phyloP scores from a whole-genome alignment of 2,329 filamentous ascomycete species.

The Tympanopsis confertula region DNA sequence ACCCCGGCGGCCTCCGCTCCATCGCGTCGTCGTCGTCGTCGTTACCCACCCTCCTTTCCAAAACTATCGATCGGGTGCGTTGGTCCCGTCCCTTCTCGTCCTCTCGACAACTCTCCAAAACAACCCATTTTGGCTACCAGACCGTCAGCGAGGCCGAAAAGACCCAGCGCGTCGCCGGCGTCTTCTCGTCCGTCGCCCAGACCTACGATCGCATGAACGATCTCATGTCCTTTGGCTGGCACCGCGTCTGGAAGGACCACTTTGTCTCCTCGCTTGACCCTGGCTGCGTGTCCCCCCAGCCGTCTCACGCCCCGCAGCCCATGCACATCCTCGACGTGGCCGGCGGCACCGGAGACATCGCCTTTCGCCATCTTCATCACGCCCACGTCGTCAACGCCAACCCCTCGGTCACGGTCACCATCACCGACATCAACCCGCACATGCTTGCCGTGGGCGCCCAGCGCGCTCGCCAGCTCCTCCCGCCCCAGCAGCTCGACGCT shows the following conservation, averaged over 20 bases:
- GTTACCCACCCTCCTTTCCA: too few species aligned
- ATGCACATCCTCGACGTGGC: slow-evolving; percentile 87
- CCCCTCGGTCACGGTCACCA: slow-evolving; percentile 69
- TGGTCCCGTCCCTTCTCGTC: slow-evolving; percentile 8
- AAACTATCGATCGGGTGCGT: too few species aligned
- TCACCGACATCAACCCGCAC: slow-evolving; percentile 89
- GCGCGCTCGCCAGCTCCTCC: slow-evolving; percentile 47
- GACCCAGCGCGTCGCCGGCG: slow-evolving; percentile 58
- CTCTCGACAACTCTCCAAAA: slow-evolving; percentile 29
- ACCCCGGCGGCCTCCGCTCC: too few species aligned
- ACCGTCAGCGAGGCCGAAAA: slow-evolving; percentile 75
- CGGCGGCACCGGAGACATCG: slow-evolving; percentile 93
- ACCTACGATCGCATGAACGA: slow-evolving; percentile 99
- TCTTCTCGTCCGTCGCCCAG: slow-evolving; percentile 89
- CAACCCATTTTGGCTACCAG: slow-evolving; percentile 85
- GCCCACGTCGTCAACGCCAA: slow-evolving; percentile 72
- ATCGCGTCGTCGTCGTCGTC: too few species aligned
- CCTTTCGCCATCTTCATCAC: slow-evolving; percentile 88
- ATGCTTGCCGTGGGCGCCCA: slow-evolving; percentile 86
- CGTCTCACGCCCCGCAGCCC: slow-evolving; percentile 39
- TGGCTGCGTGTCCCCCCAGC: slow-evolving; percentile 38
- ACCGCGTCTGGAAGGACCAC: slow-evolving; percentile 94
- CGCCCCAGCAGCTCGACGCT: slow-evolving; percentile 40
- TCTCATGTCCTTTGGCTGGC: slow-evolving; percentile 94
- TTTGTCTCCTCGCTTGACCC: slow-evolving; percentile 89